Base-by-base conservation (phyloP, 1,284 basidiomycete genomes). In the Trametes versicolor region DNA sequence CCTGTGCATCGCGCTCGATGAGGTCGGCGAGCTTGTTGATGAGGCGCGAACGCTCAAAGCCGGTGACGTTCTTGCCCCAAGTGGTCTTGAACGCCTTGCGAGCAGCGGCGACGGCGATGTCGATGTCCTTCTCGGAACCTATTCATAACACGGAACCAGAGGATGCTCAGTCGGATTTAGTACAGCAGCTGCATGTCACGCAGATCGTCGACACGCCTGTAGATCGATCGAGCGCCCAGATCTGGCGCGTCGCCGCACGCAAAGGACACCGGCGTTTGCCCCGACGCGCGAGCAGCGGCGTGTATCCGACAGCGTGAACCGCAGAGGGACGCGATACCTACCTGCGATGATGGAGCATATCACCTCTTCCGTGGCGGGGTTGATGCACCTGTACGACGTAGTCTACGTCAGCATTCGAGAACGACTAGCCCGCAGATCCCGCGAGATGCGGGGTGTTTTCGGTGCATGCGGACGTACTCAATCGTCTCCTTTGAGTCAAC, bases 21-120 rank as follows among this genome's bases (percentile, higher is more conserved):
- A 97, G 85, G 76, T 98, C 95, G 48, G 97, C 97, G 47, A 98
- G 88, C 76, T 92, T 94, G 80, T 92, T 87, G 47, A 98, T 80
- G 53, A 97, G 81, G 63, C 86, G 86, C 39, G 93, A 90, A 60
- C 97, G 87, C 79, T 96, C 90, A 60, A 90, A 86, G 39, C 93
- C 93, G 15, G 94, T 89, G 59, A 93, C 86, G 70, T 95, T 94
- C 78, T 91, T 91, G 19, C 96, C 96, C 96, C 96, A 98, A 34
- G 91, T 90, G 8, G 90, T 94, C 66, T 91, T 88, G 83, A 94
- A 95, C 5, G 96, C 94, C 60, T 87, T 82, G 69, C 95, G 87
- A 34, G 96, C 96, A 19, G 94, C 93, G 25, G 86, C 85, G 55
- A 97, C 95, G 9, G 95, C 95, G 48, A 82, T 75, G 74, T 97